Conservation (phyloP, 2,329 filamentous ascomycete species). For the Cytospora leucostoma region DNA sequence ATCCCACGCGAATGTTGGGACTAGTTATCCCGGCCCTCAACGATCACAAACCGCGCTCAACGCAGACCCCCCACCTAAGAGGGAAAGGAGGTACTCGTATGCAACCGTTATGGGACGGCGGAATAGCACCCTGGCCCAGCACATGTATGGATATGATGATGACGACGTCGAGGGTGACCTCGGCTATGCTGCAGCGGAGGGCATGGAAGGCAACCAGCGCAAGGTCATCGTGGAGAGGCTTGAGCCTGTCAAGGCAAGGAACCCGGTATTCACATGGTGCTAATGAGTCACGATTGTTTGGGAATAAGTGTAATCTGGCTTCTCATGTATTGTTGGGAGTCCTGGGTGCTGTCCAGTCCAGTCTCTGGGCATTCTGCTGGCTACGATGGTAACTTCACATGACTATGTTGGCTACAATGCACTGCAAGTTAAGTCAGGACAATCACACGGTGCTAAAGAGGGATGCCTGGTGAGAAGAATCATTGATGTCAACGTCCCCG, state of each 20-base stretch:
- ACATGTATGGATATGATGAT: constrained; percentile 58
- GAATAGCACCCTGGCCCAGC: constrained; percentile 54
- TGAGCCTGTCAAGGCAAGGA: constrained; percentile 92
- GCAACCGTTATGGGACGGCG: constrained; percentile 50
- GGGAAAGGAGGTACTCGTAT: constrained; percentile 57
- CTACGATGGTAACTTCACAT: background rate
- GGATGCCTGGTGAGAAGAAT: background rate
- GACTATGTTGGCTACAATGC: background rate
- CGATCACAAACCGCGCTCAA: constrained; percentile 40
- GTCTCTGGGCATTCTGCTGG: background rate
- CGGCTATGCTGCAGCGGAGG: constrained; percentile 90
- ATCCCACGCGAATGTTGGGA: constrained; percentile 29
- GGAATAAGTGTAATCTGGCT: background rate
- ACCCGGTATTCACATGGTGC: constrained; percentile 98
- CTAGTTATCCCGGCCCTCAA: constrained; percentile 46
- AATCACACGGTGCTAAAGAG: background rate
- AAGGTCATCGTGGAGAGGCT: constrained; percentile 97
- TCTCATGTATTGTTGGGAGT: background rate
- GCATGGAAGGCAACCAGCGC: constrained; percentile 85
- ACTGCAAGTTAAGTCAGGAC: background rate
- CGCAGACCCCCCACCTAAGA: constrained; percentile 47
- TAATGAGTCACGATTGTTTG: constrained; percentile 45
- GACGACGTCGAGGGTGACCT: constrained; percentile 89
- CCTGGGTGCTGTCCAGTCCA: background rate
- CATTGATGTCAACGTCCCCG: background rate